These are phyloP conservation scores for Xerocomellus intermedius DNA, from an alignment of 768 basidiomycete genomes.

Conservation along the genomic window DNA sequence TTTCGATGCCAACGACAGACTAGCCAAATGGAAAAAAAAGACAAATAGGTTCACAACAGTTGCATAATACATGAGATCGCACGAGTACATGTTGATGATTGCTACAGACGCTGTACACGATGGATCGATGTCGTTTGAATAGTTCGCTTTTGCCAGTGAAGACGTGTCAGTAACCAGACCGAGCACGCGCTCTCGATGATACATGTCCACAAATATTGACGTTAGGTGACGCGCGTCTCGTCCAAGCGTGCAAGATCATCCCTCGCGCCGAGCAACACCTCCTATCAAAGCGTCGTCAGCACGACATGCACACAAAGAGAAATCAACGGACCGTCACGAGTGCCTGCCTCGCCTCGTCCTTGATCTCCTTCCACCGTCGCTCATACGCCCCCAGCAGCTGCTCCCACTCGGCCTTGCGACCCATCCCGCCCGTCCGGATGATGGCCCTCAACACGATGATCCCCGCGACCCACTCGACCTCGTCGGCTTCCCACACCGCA, in stretches of 20 bases:
- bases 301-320: background rate
- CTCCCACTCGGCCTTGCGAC: conserved; percentile 54
- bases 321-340: conserved; percentile 48
- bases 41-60: background rate
- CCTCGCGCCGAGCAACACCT: conserved; percentile 50
- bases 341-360: conserved; percentile 62
- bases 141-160: background rate
- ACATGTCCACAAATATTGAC: background rate
- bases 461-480: conserved; percentile 69
- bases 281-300: conserved; percentile 32
- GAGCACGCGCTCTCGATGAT: background rate
- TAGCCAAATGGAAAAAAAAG: background rate
- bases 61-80: background rate
- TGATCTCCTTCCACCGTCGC: conserved; percentile 68
- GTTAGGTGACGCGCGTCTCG: conserved; percentile 18
- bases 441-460: conserved; percentile 57
- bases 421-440: conserved; percentile 51
- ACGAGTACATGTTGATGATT: conserved; percentile 1
- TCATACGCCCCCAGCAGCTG: conserved; percentile 57
- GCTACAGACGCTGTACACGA: background rate
- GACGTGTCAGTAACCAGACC: background rate
- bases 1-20: background rate
- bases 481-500: conserved; percentile 63
- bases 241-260: conserved; percentile 53
- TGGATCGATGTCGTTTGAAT: background rate